phyloP scores from a whole-genome alignment of 306 rosid species.

The Corylus heterophylla region DNA sequence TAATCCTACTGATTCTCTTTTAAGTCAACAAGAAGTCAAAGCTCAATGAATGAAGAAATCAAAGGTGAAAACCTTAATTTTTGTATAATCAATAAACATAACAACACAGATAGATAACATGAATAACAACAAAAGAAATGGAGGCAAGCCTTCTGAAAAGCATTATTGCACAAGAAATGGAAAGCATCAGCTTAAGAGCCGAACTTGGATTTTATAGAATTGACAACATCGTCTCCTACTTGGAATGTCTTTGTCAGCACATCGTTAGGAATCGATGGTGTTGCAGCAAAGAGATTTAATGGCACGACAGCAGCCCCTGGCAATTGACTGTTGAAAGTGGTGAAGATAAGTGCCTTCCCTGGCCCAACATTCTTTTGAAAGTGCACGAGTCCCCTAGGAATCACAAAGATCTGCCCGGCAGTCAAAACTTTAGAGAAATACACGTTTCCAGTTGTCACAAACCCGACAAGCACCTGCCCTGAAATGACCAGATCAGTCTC shows the following conservation, averaged over 20 bases:
- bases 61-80: too few species aligned
- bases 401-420: conserved; percentile 2
- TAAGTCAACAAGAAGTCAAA: too few species aligned
- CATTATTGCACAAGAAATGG: too few species aligned
- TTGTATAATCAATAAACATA: too few species aligned
- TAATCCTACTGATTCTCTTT: too few species aligned
- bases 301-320: conserved; percentile 34
- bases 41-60: too few species aligned
- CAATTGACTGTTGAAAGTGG: conserved; percentile 52
- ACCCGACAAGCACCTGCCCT: conserved; percentile 32
- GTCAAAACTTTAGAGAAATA: neutral
- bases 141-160: neutral
- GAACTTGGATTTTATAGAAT: conserved; percentile 39
- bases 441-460: conserved; percentile 40
- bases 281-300: conserved; percentile 30
- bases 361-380: conserved; percentile 42
- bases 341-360: conserved; percentile 29
- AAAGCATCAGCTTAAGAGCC: neutral
- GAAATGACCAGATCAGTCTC: too few species aligned
- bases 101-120: neutral
- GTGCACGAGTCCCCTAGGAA: conserved; percentile 49
- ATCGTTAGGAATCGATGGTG: conserved; percentile 24
- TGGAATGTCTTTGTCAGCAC: conserved; percentile 38
- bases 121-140: neutral
- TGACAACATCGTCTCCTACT: conserved; percentile 30